Evolutionary conservation across 805 yeast species (phyloP), one percentile per base, ranked within the genome.

Genomic region (Metschnikowia chrysomelidarum): DNA sequence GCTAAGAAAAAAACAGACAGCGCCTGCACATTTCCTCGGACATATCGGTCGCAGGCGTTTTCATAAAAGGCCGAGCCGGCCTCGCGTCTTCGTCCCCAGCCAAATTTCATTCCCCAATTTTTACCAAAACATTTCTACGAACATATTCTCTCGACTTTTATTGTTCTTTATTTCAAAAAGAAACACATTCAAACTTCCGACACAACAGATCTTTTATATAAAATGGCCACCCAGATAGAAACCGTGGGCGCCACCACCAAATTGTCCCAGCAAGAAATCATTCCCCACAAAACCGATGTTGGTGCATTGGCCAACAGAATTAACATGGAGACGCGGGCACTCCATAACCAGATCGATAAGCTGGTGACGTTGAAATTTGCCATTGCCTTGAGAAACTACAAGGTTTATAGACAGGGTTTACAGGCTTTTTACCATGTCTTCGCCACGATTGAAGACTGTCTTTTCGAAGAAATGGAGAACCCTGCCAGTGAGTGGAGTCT

Each of bases 281-380:
- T 86, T 20, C 95, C 95, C 2, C 69, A 77, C n/a, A 81, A 82
- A 37, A 73, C 75, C n/a, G 95, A 86, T 54, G 64, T 80, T 12
- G 95, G 89, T 17, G 95, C 95, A 5, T 66, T 86, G 34, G 95
- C 80, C 30, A 87, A 87, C 69, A 68, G 95, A 55, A 86, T 87
- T 53, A 86, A 86, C 57, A 54, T 57, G 30, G 81, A 78, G 51
- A 86, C 95, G 2, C 69, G 80, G 43, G 60, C 67, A 12, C 68
- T 71, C 19, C 95, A 86, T 64, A 78, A 81, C 55, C 73, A 73
- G 44, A 78, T 86, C 36, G 77, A 85, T 56, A 80, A 81, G 43
- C 61, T 76, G 52, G 78, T 86, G 62, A 75, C 82, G 10, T 61
- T 83, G 27, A 80, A 80, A 59, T 70, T 86, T 44, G 87, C 87